phyloP scores from a whole-genome alignment of 371 early-diverging fungal species.

The Mucor irregularis region DNA sequence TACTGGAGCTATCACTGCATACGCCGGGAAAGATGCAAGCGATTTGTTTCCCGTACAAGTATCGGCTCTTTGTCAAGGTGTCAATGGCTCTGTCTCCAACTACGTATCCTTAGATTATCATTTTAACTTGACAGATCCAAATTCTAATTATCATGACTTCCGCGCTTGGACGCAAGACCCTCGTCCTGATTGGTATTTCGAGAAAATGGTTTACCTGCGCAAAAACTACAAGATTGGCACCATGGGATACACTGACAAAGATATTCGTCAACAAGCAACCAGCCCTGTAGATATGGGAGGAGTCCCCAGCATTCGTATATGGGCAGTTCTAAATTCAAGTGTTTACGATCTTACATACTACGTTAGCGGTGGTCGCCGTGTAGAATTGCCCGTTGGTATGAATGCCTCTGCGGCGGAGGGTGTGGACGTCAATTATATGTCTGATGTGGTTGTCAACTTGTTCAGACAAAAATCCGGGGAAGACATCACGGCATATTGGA shows the following conservation, averaged over 20 bases:
- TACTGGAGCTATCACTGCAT: conserved; percentile 54
- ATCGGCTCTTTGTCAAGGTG: conserved; percentile 51
- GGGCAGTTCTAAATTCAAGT: conserved; percentile 59
- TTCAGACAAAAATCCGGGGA: conserved; percentile 61
- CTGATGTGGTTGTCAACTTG: conserved; percentile 53
- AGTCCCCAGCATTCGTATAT: conserved; percentile 27
- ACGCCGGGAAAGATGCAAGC: conserved; percentile 71
- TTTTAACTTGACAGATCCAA: conserved; percentile 38
- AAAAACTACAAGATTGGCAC: conserved; percentile 51
- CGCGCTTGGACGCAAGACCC: conserved; percentile 38
- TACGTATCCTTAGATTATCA: conserved; percentile 43
- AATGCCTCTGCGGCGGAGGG: conserved; percentile 13
- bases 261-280: conserved; percentile 33
- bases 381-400: conserved; percentile 19
- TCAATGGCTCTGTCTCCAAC: conserved; percentile 32
- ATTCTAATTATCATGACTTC: conserved; percentile 45
- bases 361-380: conserved; percentile 39
- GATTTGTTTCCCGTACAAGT: conserved; percentile 77
- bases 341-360: conserved; percentile 63
- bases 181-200: conserved; percentile 56
- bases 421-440: conserved; percentile 42
- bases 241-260: conserved; percentile 40
- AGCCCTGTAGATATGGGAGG: conserved; percentile 30
- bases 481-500: conserved; percentile 63
- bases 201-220: conserved; percentile 53